phyloP scores from a whole-genome alignment of 768 basidiomycete genomes.

The Chalciporus chontae region DNA sequence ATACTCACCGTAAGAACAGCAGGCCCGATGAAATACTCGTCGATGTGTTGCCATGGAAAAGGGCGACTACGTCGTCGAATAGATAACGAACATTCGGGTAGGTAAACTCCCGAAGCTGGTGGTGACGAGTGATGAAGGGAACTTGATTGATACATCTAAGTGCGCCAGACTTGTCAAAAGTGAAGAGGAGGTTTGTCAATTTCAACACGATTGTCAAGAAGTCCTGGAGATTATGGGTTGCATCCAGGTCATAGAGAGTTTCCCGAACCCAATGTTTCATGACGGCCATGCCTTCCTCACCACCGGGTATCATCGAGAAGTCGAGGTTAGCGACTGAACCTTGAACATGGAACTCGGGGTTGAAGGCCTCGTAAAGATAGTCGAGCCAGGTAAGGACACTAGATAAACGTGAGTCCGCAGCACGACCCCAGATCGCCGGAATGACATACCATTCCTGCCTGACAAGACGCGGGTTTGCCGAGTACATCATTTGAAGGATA shows the following conservation, averaged over 20 bases:
- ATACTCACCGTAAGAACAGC: conserved; percentile 37
- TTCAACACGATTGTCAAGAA: conserved; percentile 43
- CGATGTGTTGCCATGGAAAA: conserved; percentile 26
- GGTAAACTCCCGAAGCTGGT: conserved; percentile 1
- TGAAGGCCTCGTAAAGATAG: conserved; percentile 46
- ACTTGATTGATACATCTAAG: conserved; percentile 34
- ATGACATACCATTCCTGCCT: neutral
- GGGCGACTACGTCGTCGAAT: conserved; percentile 30
- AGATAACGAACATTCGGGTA: conserved; percentile 23
- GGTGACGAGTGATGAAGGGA: conserved; percentile 13
- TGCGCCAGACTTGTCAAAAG: conserved; percentile 36
- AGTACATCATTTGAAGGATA: conserved; percentile 38
- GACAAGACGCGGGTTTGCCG: conserved; percentile 1
- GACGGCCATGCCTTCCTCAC: conserved; percentile 31
- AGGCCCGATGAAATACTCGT: conserved; percentile 35
- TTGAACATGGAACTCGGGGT: conserved; percentile 43
- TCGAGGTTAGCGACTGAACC: conserved; percentile 42
- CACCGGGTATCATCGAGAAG: conserved; percentile 37
- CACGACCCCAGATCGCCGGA: too few species aligned
- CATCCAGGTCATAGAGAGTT: conserved; percentile 33
- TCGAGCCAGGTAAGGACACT: conserved; percentile 36
- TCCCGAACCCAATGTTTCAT: conserved; percentile 46
- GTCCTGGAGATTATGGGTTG: neutral
- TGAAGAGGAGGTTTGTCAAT: conserved; percentile 35
- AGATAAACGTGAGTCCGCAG: too few species aligned